Evolutionary conservation across 1,139 yeast species (phyloP).

Genomic region (Geotrichum reessii): DNA sequence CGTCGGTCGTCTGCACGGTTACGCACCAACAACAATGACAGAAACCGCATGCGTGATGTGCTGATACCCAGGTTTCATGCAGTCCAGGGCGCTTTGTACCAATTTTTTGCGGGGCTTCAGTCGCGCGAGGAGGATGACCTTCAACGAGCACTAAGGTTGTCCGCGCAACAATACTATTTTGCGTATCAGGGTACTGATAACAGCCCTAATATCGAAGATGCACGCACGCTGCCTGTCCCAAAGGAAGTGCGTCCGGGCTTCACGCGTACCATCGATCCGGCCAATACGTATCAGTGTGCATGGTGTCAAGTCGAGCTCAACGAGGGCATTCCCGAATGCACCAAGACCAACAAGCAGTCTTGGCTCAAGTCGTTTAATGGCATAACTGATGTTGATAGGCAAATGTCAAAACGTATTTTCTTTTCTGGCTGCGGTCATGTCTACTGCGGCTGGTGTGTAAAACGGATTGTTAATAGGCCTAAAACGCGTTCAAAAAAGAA

Average conservation of each 20-base stretch:
- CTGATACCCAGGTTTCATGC: not conserved
- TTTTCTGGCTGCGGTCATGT: constrained; percentile 75
- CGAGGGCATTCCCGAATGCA: constrained; percentile 53
- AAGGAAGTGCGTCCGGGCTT: not conserved
- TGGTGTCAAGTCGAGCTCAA: constrained; percentile 68
- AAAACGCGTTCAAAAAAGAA: constrained; percentile 3
- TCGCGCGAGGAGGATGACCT: not conserved
- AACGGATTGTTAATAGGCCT: constrained; percentile 39
- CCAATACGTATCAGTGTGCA: constrained; percentile 42
- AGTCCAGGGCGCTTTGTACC: not conserved
- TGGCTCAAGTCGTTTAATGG: constrained; percentile 31
- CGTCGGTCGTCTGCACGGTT: not conserved
- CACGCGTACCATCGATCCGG: constrained; percentile 6
- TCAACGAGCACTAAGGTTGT: not conserved
- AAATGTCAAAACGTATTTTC: constrained; percentile 62
- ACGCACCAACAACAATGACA: not conserved
- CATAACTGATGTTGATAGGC: constrained; percentile 52
- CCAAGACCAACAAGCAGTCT: constrained; percentile 38
- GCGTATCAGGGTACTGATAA: not conserved
- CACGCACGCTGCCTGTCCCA: constrained; percentile 7
- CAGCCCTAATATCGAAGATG: not conserved
- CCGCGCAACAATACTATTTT: not conserved
- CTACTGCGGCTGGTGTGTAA: constrained; percentile 81
- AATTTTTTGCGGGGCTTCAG: not conserved
- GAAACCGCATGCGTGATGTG: not conserved